Base-by-base conservation (phyloP, 192 early-diverging fungal species). In the Gonapodya sp. region DNA sequence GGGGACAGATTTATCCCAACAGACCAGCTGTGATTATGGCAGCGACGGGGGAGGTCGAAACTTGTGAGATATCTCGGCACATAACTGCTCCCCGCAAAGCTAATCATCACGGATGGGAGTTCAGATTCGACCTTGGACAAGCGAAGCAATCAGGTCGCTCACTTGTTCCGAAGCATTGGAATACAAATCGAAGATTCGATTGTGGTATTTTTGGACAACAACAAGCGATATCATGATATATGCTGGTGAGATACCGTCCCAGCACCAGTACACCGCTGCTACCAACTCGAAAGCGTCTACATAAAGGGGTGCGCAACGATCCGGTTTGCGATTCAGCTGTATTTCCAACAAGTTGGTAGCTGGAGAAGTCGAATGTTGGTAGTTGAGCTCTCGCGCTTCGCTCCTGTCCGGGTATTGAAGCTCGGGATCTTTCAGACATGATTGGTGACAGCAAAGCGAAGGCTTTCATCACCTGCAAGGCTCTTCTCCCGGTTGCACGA, bases 61-160 rank as follows among this genome's bases (percentile, higher is more conserved):
- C 46, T 64, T 64, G 46, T 64, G 46, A 64, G 46, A 8, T 8
- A 64, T n/a, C n/a, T n/a, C n/a, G n/a, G n/a, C n/a, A n/a, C n/a
- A n/a, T n/a, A n/a, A n/a, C n/a, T n/a, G n/a, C n/a, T n/a, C n/a
- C n/a, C n/a, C n/a, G n/a, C n/a, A n/a, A n/a, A n/a, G n/a, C n/a
- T n/a, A n/a, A n/a, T n/a, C n/a, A n/a, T n/a, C n/a, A n/a, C n/a
- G n/a, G n/a, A n/a, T n/a, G n/a, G n/a, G n/a, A n/a, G n/a, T n/a
- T 24, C 8, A 64, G 46, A 64, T 64, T 64, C 46, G 8, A 24
- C 46, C 18, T 33, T 77, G 18, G 75, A 77, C 30, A 34, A 77
- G 75, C 75, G 75, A 33, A 32, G 30, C 30, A 77, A 77, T 33
- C 75, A 77, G 75, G 30, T 77, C 34, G 75, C 75, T 2, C 75